phyloP scores from a whole-genome alignment of 1,284 basidiomycete species.

The Gomphus sp. region DNA sequence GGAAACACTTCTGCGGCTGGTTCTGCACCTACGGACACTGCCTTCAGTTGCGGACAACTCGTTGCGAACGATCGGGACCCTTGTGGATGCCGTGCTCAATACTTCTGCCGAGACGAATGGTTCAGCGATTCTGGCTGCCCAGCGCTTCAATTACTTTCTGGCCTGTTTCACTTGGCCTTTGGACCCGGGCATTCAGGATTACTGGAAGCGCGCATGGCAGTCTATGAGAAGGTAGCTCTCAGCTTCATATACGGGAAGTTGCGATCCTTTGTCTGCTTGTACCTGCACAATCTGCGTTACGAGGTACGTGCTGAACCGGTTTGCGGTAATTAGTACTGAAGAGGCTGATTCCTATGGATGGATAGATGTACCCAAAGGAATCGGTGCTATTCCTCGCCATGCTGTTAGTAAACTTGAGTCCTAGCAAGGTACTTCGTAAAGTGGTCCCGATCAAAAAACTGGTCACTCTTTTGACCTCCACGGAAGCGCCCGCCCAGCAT shows the following conservation, averaged over 20 bases:
- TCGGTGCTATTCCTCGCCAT: neutral
- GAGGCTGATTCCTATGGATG: no score
- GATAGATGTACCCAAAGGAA: neutral
- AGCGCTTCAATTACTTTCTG: neutral
- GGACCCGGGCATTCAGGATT: neutral
- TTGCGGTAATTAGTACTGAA: neutral
- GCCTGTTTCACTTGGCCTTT: neutral
- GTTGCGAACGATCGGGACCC: no score
- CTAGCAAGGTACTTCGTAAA: no score
- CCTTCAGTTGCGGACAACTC: no score
- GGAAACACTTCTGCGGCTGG: no score
- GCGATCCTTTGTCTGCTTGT: neutral
- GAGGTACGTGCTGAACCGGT: neutral
- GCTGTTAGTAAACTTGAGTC: neutral
- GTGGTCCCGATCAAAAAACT: no score
- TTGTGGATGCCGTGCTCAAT: no score
- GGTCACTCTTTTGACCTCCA: no score
- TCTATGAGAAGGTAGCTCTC: neutral
- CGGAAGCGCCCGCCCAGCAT: neutral
- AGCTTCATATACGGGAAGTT: no score
- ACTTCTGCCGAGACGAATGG: neutral
- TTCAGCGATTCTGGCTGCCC: neutral
- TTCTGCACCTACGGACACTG: no score
- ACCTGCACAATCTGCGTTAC: neutral
- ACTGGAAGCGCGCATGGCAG: neutral